Evolutionary conservation across 1,284 basidiomycete species (phyloP), one percentile per base, ranked within the genome.

Genomic region (Pyrrhoderma lamaoense): DNA sequence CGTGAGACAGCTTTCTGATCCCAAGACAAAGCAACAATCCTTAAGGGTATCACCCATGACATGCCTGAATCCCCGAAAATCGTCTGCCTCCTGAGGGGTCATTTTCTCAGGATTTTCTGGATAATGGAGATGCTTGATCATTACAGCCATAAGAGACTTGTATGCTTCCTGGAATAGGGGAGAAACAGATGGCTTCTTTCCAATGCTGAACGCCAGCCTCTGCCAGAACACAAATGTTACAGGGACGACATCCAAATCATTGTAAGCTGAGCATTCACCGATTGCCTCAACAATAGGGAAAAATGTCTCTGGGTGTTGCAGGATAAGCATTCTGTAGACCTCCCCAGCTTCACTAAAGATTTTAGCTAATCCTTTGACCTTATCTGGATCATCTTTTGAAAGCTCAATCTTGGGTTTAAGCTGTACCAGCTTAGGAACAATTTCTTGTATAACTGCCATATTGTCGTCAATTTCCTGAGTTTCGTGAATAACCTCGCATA

Each of bases 221-320:
- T 93, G 94, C 96, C 96, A 99, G 75, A 99, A 99, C 42, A 89
- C 85, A 75, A 99, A 97, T 7, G 96, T 99, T 68, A 99, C 96
- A 13, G 89, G 91, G 34, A 97, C 95, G 62, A 99, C 89, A 65
- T 99, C 96, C 52, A 99, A 81, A 64, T 98, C 93, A 31, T 82
- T 79, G 68, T 93, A 96, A 0, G 90, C 87, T 13, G 96, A 89
- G 65, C 94, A 99, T 60, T 89, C 80, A n/a, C 87, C 85, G 60
- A 98, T 93, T 8, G 93, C 92, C 62, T 97, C 87, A 39, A 98
- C 92, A 56, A 99, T 82, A 0, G 95, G 93, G 65, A 90, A 86
- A 66, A 98, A 93, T 1, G 89, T 86, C 55, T 89, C 85, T 2
- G 88, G 83, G 65, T 98, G 94, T 58, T 87, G 85, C 18, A 95